A percentile compares a stretch with the other conserved stretches of the same genome.
Evolutionary conservation across 2,329 filamentous ascomycete genomes (phyloP).

Genomic region (Zasmidium cellare): DNA sequence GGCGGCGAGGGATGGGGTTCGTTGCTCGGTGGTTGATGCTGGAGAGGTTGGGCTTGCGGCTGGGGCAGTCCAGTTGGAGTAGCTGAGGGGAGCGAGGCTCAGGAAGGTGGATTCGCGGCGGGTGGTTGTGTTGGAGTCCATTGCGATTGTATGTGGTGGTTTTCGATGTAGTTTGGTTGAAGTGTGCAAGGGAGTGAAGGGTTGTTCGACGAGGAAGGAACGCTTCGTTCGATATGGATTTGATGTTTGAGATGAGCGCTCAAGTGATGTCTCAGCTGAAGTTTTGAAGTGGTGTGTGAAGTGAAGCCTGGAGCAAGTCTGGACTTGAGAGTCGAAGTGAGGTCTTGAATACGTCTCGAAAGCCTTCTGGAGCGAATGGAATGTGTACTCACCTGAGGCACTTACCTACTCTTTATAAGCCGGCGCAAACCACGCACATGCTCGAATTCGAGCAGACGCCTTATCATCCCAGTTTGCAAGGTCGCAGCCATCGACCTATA

Average conservation of each 20-base stretch:
- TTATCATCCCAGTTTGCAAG: neutral
- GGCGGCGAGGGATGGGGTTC: neutral
- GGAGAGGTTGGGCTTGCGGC: constrained; percentile 3
- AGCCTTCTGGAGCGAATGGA: no score
- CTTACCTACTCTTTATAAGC: constrained; percentile 11
- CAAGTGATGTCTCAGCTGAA: no score
- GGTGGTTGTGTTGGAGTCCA: constrained; percentile 8
- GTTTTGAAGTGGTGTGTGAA: neutral
- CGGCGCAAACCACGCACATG: constrained; percentile 2
- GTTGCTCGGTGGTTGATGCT: neutral
- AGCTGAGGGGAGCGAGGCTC: constrained; percentile 18
- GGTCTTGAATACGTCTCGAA: no score
- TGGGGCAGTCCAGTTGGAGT: constrained; percentile 17
- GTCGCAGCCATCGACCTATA: neutral
- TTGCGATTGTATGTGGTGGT: constrained; percentile 5
- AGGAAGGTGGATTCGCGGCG: constrained; percentile 23
- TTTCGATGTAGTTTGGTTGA: no score
- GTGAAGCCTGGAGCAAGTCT: no score
- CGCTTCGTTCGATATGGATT: no score
- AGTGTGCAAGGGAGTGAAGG: no score
- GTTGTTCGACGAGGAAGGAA: no score
- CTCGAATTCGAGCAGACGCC: neutral
- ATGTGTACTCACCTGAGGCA: neutral
- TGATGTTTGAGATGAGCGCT: no score
- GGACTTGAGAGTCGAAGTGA: no score